phyloP scores from a whole-genome alignment of 1,284 basidiomycete species.

The Laetiporus sulphureus region DNA sequence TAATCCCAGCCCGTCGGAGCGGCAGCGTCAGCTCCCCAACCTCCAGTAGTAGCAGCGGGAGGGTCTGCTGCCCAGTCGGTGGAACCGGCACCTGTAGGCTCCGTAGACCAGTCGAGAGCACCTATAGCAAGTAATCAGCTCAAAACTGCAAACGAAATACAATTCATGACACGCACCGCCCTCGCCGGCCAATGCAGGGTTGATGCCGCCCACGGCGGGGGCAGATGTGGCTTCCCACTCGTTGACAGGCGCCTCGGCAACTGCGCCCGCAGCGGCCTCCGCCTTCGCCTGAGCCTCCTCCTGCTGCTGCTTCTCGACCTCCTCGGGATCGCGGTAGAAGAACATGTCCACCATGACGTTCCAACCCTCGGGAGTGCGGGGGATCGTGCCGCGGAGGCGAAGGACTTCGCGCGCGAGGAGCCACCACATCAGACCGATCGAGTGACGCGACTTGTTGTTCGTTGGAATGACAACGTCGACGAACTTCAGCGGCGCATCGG shows the following conservation, averaged over 20 bases:
- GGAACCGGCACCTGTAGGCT: constrained; percentile 43
- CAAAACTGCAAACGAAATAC: neutral
- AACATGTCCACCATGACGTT: constrained; percentile 99
- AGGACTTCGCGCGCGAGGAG: constrained; percentile 96
- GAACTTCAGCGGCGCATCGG: constrained; percentile 94
- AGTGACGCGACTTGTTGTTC: constrained; percentile 98
- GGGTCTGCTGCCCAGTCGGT: constrained; percentile 88
- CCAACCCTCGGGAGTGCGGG: constrained; percentile 89
- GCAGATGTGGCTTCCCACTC: constrained; percentile 81
- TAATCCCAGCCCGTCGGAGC: constrained; percentile 53
- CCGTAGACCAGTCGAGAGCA: constrained; percentile 83
- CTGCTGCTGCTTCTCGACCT: constrained; percentile 95
- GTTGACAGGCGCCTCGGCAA: constrained; percentile 45
- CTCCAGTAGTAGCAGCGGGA: constrained; percentile 39
- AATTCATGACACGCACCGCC: constrained; percentile 46
- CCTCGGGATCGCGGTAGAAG: constrained; percentile 99
- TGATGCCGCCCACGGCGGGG: constrained; percentile 62
- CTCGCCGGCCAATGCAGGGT: constrained; percentile 69
- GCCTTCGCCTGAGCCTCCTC: constrained; percentile 85
- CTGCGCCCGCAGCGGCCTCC: constrained; percentile 48
- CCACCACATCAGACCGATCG: constrained; percentile 99
- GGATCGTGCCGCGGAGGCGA: constrained; percentile 88
- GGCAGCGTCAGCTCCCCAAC: constrained; percentile 55
- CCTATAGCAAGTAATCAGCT: constrained; percentile 31
- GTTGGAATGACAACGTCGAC: constrained; percentile 98